Percentiles rank a stretch among this genome's conserved stretches.
phyloP scores from a whole-genome alignment of 2,329 filamentous ascomycete genomes.

The Dactylellina leptospora region DNA sequence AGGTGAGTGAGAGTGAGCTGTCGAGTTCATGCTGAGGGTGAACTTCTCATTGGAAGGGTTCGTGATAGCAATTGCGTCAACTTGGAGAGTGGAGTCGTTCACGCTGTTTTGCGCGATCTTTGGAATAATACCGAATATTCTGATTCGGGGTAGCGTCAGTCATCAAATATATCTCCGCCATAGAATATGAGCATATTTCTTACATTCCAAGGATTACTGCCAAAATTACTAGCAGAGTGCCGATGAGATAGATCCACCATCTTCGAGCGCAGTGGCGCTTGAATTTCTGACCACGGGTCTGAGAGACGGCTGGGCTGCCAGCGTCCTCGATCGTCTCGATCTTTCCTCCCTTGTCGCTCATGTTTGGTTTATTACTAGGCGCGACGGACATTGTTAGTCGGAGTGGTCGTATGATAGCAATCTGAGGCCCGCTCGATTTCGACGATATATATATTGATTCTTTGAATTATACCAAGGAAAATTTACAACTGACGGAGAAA shows the following conservation, averaged over 20 bases:
- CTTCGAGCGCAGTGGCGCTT: constrained; percentile 66
- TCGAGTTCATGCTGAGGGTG: constrained; percentile 68
- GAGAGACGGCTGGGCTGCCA: constrained; percentile 14
- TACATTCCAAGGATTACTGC: constrained; percentile 70
- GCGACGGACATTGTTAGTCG: constrained; percentile 3
- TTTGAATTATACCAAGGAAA: too few species aligned
- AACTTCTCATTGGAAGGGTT: constrained; percentile 63
- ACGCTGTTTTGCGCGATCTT: constrained; percentile 69
- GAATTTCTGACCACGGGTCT: constrained; percentile 58
- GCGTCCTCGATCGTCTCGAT: constrained; percentile 48
- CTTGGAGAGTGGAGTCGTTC: constrained; percentile 65
- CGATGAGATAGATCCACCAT: constrained; percentile 71
- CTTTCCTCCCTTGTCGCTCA: constrained; percentile 47
- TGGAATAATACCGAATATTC: constrained; percentile 68
- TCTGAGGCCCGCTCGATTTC: neutral
- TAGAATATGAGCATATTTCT: constrained; percentile 58
- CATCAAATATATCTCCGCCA: neutral
- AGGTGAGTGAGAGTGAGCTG: constrained; percentile 65
- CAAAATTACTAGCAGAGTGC: constrained; percentile 64
- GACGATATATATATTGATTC: neutral
- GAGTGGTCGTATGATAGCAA: neutral
- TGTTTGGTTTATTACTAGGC: constrained; percentile 19
- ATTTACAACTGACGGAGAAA: neutral
- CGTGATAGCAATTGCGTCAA: constrained; percentile 66
- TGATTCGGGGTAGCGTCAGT: too few species aligned